These are phyloP conservation scores for Stachybotrys elegans DNA, from an alignment of 2,329 filamentous ascomycete genomes.

Conservation along the genomic window DNA sequence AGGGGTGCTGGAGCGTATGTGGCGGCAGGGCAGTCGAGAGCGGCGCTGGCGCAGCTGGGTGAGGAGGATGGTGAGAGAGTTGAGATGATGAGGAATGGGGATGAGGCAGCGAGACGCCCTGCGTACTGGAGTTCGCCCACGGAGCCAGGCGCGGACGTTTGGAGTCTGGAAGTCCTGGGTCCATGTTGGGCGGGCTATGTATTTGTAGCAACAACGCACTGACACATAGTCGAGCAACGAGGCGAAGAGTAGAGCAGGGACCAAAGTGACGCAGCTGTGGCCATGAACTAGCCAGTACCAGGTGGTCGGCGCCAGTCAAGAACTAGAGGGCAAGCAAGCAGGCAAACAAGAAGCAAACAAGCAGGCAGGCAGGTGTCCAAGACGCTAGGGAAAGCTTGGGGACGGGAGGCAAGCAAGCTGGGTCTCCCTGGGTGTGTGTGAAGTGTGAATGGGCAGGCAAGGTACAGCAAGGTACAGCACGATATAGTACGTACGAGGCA, in stretches of 20 bases:
- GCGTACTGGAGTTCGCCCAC: conserved; percentile 43
- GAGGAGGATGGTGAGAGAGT: conserved; percentile 14
- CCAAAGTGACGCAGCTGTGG: conserved; percentile 29
- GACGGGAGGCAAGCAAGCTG: no score
- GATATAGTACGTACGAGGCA: no score
- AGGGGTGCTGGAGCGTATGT: background rate
- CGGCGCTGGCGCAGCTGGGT: conserved; percentile 17
- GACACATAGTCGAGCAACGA: conserved; percentile 31
- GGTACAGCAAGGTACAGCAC: no score
- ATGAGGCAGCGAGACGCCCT: conserved; percentile 43
- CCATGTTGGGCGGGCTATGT: conserved; percentile 47
- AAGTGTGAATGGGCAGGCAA: no score
- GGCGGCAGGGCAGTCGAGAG: conserved; percentile 13
- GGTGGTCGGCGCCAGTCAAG: no score
- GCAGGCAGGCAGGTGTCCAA: no score
- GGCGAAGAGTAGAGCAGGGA: conserved; percentile 30
- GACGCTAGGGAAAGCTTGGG: no score
- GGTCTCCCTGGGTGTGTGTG: no score
- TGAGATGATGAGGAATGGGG: conserved; percentile 31
- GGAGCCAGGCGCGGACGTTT: conserved; percentile 54
- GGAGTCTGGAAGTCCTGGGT: conserved; percentile 51
- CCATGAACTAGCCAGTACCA: no score
- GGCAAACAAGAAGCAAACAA: no score
- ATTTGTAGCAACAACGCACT: conserved; percentile 26
- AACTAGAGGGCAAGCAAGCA: conserved; percentile 16